Conservation (phyloP, 805 yeast species). For the Maudiozyma bulderi region DNA sequence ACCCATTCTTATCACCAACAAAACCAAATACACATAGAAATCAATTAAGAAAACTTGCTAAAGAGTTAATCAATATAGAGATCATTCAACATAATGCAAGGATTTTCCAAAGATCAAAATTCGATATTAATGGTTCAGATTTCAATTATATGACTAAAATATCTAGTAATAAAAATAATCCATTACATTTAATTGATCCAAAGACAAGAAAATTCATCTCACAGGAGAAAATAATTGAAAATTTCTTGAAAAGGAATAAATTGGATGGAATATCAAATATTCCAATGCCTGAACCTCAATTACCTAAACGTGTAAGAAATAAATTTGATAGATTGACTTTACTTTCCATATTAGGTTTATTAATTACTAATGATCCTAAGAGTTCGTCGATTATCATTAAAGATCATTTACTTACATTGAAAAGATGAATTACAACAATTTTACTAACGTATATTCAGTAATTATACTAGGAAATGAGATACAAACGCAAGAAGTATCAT, state of each 20-base stretch:
- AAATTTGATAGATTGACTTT: not conserved
- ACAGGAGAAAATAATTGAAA: not conserved
- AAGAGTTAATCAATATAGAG: not conserved
- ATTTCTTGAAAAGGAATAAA: not conserved
- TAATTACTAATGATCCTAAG: not conserved
- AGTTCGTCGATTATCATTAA: not conserved
- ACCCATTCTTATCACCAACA: not conserved
- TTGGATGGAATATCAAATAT: conserved; percentile 3
- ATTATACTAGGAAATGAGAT: no score
- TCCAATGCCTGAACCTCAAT: conserved; percentile 1
- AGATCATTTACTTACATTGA: not conserved
- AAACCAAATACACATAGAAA: not conserved
- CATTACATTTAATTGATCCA: not conserved
- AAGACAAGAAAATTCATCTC: not conserved
- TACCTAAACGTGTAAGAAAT: conserved; percentile 3
- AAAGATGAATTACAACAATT: not conserved
- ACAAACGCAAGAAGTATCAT: no score
- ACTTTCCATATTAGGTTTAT: conserved; percentile 1
- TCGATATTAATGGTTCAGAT: conserved; percentile 15
- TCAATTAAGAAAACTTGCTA: not conserved
- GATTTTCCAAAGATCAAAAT: conserved; percentile 10
- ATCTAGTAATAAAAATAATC: not conserved
- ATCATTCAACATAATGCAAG: conserved; percentile 8
- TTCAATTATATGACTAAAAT: conserved; percentile 9
- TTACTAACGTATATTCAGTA: not conserved